Conservation (phyloP, 1,284 basidiomycete species). For the Ganoderma sinense region DNA sequence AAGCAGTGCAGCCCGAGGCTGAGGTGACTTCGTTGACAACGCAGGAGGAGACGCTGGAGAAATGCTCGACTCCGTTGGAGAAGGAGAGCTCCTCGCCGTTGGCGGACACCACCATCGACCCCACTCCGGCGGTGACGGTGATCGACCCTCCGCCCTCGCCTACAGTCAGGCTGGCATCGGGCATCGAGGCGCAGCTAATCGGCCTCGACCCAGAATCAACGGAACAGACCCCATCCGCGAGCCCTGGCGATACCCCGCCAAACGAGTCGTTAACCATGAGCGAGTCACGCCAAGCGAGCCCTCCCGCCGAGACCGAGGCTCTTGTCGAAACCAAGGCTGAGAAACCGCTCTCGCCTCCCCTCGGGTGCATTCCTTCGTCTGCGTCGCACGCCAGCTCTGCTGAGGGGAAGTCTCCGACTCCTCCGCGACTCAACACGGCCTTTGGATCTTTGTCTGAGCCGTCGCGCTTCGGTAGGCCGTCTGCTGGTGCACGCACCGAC, state of each 20-base stretch:
- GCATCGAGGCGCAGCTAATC: conserved; percentile 4
- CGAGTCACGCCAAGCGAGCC: not conserved
- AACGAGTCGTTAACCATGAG: not conserved
- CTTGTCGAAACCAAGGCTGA: no score
- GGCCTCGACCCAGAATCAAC: not conserved
- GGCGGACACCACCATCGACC: not conserved
- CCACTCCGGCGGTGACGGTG: not conserved
- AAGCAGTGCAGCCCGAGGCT: not conserved
- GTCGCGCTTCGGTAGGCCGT: not conserved
- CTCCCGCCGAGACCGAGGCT: conserved; percentile 1
- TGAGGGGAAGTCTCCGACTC: not conserved
- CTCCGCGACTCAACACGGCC: not conserved
- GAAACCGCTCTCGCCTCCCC: not conserved
- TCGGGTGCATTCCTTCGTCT: not conserved
- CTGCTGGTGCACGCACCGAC: not conserved
- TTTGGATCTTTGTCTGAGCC: not conserved
- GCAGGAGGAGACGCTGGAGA: not conserved
- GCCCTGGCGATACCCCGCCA: not conserved
- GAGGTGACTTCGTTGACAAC: not conserved
- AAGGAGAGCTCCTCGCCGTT: not conserved
- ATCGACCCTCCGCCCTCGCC: conserved; percentile 4
- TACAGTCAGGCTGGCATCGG: conserved; percentile 2
- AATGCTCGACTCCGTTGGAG: no score
- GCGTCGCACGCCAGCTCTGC: not conserved
- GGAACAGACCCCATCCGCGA: not conserved